phyloP scores from a whole-genome alignment of 169 alveolate genomes.

The Eimeria zaria region DNA sequence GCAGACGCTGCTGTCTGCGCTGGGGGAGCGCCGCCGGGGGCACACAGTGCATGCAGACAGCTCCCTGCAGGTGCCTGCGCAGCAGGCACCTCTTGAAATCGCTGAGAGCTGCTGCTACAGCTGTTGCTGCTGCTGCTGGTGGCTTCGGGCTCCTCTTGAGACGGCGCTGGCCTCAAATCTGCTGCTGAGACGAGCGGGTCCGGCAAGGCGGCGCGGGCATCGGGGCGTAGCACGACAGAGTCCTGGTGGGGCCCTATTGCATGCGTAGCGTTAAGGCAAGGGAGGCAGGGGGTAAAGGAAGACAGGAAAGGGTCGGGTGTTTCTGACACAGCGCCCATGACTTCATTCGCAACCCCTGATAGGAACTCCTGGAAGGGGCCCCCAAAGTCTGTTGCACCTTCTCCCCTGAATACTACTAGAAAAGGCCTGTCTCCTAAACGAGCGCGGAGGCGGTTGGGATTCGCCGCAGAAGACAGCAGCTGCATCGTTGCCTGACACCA shows the following conservation, averaged over 20 bases:
- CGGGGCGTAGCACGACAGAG: conserved; percentile 90
- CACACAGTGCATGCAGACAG: not conserved
- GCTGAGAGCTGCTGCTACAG: not conserved
- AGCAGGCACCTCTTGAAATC: not conserved
- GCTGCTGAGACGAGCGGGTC: conserved; percentile 69
- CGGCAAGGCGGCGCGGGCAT: conserved; percentile 30
- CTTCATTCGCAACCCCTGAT: conserved; percentile 94
- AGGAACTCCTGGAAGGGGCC: conserved; percentile 97
- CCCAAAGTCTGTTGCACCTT: conserved; percentile 97
- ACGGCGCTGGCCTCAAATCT: not conserved
- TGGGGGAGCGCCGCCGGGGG: not conserved
- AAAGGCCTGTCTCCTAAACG: conserved; percentile 94
- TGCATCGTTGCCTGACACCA: conserved; percentile 91
- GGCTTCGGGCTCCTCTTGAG: not conserved
- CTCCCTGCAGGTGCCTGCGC: not conserved
- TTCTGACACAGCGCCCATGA: conserved; percentile 90
- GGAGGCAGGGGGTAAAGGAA: conserved; percentile 87
- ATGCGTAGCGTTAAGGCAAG: conserved; percentile 93
- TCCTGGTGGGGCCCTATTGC: conserved; percentile 95
- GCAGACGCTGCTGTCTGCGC: not conserved
- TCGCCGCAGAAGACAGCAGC: conserved; percentile 85
- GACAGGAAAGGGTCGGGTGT: conserved; percentile 85
- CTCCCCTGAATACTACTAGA: conserved; percentile 95
- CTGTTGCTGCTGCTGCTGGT: not conserved
- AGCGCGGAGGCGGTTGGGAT: conserved; percentile 89